Evolutionary conservation across 2,329 filamentous ascomycete genomes (phyloP).

Genomic region (Teratosphaeriaceae sp.): DNA sequence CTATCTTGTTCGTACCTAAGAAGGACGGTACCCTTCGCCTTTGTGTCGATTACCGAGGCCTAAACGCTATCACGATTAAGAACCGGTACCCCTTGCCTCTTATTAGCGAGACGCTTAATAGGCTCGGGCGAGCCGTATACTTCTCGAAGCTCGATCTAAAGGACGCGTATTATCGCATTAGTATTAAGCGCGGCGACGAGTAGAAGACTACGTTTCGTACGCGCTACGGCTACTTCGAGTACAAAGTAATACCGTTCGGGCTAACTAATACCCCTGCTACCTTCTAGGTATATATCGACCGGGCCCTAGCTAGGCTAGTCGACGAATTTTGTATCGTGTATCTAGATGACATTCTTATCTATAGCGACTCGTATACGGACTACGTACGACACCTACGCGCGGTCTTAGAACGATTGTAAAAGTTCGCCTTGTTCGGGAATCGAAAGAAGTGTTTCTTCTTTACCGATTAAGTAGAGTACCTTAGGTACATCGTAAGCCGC

Average conservation of each 20-base stretch:
- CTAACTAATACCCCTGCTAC: slow-evolving; percentile 17
- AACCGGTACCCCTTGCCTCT: slow-evolving; percentile 21
- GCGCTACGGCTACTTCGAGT: slow-evolving; percentile 19
- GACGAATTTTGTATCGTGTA: slow-evolving; percentile 18
- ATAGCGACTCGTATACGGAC: slow-evolving; percentile 12
- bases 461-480: slow-evolving; percentile 22
- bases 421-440: slow-evolving; percentile 12
- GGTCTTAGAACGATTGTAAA: slow-evolving; percentile 18
- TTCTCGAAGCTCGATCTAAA: slow-evolving; percentile 22
- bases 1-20: slow-evolving; percentile 21
- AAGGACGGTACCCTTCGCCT: slow-evolving; percentile 14
- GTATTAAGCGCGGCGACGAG: slow-evolving; percentile 20
- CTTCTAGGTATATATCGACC: slow-evolving; percentile 24
- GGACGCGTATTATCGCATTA: slow-evolving; percentile 19
- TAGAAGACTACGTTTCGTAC: slow-evolving; percentile 18
- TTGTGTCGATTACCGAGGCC: slow-evolving; percentile 18
- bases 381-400: slow-evolving; percentile 1
- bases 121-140: slow-evolving; percentile 9
- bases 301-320: slow-evolving; percentile 17
- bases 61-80: slow-evolving; percentile 26
- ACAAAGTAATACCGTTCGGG: slow-evolving; percentile 20
- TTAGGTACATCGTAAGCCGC: slow-evolving; percentile 26
- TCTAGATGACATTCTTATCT: slow-evolving; percentile 26
- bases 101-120: slow-evolving; percentile 18
- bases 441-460: slow-evolving; percentile 28